Conservation (phyloP, 106 monocot genomes). For the Phalaenopsis aphrodite region DNA sequence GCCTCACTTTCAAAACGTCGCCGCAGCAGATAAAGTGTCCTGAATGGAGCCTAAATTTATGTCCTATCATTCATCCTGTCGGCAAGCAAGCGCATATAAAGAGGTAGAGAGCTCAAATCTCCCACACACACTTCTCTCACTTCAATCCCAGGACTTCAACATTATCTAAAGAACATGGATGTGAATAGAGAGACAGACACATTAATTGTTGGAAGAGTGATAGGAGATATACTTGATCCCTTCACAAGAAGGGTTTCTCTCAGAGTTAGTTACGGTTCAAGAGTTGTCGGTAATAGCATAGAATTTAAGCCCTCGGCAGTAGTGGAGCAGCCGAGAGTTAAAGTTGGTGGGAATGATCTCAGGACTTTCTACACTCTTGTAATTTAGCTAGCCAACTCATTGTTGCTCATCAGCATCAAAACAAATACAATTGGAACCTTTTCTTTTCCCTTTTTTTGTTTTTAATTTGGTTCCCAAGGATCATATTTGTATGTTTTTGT, state of each 20-base stretch:
- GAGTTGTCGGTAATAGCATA: constrained; percentile 43
- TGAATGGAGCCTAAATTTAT: too few relatives aligned
- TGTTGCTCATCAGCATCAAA: background rate
- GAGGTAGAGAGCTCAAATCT: background rate
- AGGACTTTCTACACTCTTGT: constrained; percentile 55
- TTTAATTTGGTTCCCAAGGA: background rate
- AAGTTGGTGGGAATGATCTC: constrained; percentile 46
- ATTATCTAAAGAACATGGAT: background rate
- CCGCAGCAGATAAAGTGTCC: too few relatives aligned
- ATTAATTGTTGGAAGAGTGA: constrained; percentile 42
- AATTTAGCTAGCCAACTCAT: background rate
- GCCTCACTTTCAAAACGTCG: too few relatives aligned
- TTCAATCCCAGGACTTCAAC: background rate
- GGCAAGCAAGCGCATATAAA: too few relatives aligned
- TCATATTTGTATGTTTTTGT: background rate
- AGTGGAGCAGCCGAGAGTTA: constrained; percentile 35
- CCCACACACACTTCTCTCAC: background rate
- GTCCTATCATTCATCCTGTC: too few relatives aligned
- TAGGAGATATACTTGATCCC: constrained; percentile 52
- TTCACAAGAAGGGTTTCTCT: constrained; percentile 28
- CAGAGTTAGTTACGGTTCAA: constrained; percentile 26
- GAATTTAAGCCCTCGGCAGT: constrained; percentile 44
- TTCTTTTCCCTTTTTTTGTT: background rate
- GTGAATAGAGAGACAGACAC: constrained; percentile 33
- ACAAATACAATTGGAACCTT: background rate